These are phyloP conservation scores for Suillus decipiens DNA, from an alignment of 768 basidiomycete genomes.

Conservation along the genomic window DNA sequence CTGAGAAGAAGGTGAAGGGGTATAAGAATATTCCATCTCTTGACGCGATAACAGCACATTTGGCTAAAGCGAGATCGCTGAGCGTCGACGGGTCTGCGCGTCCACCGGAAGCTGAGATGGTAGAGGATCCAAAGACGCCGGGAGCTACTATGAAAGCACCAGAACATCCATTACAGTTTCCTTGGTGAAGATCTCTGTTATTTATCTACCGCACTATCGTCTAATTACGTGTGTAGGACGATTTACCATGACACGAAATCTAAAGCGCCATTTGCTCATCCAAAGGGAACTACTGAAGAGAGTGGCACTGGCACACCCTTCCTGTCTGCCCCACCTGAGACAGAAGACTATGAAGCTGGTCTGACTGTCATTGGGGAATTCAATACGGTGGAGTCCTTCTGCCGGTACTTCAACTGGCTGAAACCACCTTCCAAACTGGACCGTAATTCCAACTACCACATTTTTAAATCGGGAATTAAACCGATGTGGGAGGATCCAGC, in stretches of 20 bases:
- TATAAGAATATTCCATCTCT: slow-evolving; percentile 89
- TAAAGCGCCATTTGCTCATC: slow-evolving; percentile 62
- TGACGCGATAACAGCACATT: slow-evolving; percentile 80
- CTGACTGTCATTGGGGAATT: slow-evolving; percentile 88
- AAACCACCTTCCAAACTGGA: slow-evolving; percentile 89
- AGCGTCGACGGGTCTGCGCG: slow-evolving; percentile 59
- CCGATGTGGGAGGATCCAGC: slow-evolving; percentile 98
- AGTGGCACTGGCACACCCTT: slow-evolving; percentile 29
- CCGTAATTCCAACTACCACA: slow-evolving; percentile 90
- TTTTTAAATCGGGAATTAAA: slow-evolving; percentile 93
- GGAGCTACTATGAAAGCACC: slow-evolving; percentile 66
- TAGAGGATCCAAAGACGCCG: slow-evolving; percentile 83
- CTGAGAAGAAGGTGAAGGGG: slow-evolving; percentile 50
- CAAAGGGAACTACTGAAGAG: slow-evolving; percentile 29
- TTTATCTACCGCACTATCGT: slow-evolving; percentile 23
- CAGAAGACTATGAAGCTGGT: slow-evolving; percentile 81
- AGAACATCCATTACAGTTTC: slow-evolving; percentile 83
- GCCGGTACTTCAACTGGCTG: slow-evolving; percentile 92
- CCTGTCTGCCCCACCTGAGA: slow-evolving; percentile 53
- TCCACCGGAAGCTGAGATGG: slow-evolving; percentile 76
- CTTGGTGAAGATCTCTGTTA: slow-evolving; percentile 52
- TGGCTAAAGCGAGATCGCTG: slow-evolving; percentile 70
- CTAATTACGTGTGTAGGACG: slow-evolving; percentile 56
- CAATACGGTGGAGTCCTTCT: slow-evolving; percentile 87
- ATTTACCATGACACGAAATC: slow-evolving; percentile 88